Conservation (phyloP, 225 moss, liverwort and hornwort genomes). For the Asterella californica region DNA sequence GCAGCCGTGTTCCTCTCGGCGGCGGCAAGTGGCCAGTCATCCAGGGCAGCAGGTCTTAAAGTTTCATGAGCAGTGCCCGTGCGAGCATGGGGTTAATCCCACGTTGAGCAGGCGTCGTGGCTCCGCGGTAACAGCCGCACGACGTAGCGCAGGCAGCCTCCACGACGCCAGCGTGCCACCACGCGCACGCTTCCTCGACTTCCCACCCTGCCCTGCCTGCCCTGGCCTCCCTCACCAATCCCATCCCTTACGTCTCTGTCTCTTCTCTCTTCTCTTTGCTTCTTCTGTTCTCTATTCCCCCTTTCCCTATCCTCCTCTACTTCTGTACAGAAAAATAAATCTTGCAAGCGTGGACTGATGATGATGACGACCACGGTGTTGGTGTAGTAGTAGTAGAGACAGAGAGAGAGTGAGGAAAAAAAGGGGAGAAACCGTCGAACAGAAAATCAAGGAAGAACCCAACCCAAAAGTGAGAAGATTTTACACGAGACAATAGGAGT, state of each 20-base stretch:
- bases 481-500: neutral
- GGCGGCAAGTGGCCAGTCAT: neutral
- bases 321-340: constrained; percentile 12
- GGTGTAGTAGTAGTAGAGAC: neutral
- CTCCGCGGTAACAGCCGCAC: constrained; percentile 33
- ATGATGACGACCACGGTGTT: neutral
- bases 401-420: neutral
- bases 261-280: neutral
- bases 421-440: neutral
- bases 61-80: constrained; percentile 4
- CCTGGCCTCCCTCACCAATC: neutral
- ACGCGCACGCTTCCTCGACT: constrained; percentile 38
- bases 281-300: too few species aligned
- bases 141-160: constrained; percentile 32
- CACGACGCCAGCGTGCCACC: constrained; percentile 45
- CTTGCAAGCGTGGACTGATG: neutral
- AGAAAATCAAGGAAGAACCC: neutral
- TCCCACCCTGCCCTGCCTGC: neutral
- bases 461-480: neutral
- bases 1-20: constrained; percentile 5
- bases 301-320: neutral
- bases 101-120: constrained; percentile 42
- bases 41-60: neutral
- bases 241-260: neutral
- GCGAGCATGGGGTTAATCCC: constrained; percentile 20